Base-by-base conservation (phyloP, 176 grass and related monocot species). In the Thalia dealbata region DNA sequence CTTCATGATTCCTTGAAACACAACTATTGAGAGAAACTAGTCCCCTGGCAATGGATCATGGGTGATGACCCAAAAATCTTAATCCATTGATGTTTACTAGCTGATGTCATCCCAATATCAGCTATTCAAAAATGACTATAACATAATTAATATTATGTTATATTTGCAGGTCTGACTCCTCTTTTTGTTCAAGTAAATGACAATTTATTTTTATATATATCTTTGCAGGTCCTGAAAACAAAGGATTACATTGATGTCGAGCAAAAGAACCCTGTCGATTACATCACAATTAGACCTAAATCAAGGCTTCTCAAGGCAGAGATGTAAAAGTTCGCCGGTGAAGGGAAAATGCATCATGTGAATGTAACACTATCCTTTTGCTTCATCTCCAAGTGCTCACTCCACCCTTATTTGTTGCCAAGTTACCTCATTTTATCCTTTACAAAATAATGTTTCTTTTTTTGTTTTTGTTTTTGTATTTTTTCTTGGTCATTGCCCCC, bases 241-340 rank as follows among this genome's bases (percentile, higher is more conserved):
- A 99, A 87, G 83, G 95, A 99, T 65, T 99, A 85, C 77, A 99
- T 99, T 55, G 78, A 82, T 27, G 95, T 95, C 63, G 88, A 93
- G 43, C 95, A 99, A 78, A 81, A 72, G 65, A 82, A 70, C 18
- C 78, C 95, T 26, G 91, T 84, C 1, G 88, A 81, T 71, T 80
- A 81, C 46, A 79, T 99, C 62, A 95, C 69, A 61, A 66, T 99
- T 19, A 93, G 80, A 79, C 95, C 95, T 64, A 89, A 79, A 51
- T 27, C 82, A 77, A 99, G 91, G 85, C 95, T 99, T 73, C 82
- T 93, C 38, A 89, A 93, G 75, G 80, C 95, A 28, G 95, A 99
- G 83, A 93, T 99, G 81, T 99, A 88, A 85, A 38, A 38, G 4
- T 38, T 76, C 35, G 48, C 23, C 25, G 54, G 15, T 22, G 70